Base-by-base conservation (phyloP, 176 grass and related monocot species). In the Ampelocalamus luodianensis region DNA sequence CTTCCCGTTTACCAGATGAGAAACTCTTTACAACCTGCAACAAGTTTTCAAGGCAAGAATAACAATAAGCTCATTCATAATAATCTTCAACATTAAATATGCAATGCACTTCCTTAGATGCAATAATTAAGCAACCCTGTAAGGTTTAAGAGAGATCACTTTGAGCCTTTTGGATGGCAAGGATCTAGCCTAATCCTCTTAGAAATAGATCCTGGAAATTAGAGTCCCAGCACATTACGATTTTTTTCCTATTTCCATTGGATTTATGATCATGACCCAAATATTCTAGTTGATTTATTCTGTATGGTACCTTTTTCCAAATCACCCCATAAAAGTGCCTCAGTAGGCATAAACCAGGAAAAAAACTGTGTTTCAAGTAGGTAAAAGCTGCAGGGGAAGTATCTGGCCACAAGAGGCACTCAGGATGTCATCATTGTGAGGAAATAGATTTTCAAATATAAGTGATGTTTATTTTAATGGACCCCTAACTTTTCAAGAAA, bases 11-110 rank as follows among this genome's bases (percentile, higher is more conserved):
- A 72, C 97, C 97, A 68, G 97, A 99, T 27, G 97, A 99, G 85
- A 94, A 99, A 80, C 88, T 96, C 79, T 99, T 99, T 81, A 99
- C 90, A 82, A 94, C 97, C 93, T 98, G 60, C 65, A 86, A 92
- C 5, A 89, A 64, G 46, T 43, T 75, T 75, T 64, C 43, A 80
- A 74, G 42, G 66, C 36, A 80, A 73, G 76, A 55, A 83, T 18
- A 70, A 24, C 3, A 49, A 61, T 63, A 34, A 69, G 50, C 29
- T 37, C 72, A 87, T 73, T 22, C 51, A 65, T 68, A 26, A 54
- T 29, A 42, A 54, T 13, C 15, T 37, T 65, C 58, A 84, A 62
- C 1, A 37, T 22, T 60, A 45, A 59, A 60, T 44, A 39, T 77
- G 23, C n/a, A 76, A 67, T 43, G 6, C 34, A 43, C 16, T 76